These are phyloP conservation scores for Silene latifolia DNA, from an alignment of 148 eudicot genomes.

Conservation along the genomic window DNA sequence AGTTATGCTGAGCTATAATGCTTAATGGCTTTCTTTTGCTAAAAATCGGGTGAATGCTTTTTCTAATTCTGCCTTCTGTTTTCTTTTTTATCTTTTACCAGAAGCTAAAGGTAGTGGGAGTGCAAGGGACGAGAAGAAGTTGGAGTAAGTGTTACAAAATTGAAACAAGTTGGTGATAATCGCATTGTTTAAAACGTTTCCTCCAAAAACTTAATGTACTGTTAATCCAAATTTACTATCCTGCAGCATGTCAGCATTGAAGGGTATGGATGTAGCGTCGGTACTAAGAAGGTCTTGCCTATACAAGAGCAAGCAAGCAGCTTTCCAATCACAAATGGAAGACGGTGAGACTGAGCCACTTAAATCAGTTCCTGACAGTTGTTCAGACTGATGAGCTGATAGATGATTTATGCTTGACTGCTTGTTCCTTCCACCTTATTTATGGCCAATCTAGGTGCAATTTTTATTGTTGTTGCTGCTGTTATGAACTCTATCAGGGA, in stretches of 20 bases:
- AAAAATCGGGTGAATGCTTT: background rate
- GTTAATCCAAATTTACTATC: background rate
- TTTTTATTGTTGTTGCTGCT: background rate
- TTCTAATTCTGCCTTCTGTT: background rate
- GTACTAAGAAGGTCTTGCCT: constrained; percentile 58
- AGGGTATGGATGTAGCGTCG: constrained; percentile 31
- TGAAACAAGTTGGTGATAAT: background rate
- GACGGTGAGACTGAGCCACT: constrained; percentile 46
- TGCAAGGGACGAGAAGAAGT: constrained; percentile 22
- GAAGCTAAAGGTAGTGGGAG: constrained; percentile 24
- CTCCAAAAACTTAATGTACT: background rate
- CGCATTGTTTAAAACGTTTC: background rate
- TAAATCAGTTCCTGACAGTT: constrained; percentile 69
- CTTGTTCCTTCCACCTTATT: background rate
- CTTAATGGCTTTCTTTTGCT: background rate
- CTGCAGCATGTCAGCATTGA: constrained; percentile 32
- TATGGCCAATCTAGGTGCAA: background rate
- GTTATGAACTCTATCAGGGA: too few species aligned
- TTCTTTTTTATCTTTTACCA: constrained; percentile 27
- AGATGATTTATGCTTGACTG: background rate
- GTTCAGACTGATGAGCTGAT: constrained; percentile 23
- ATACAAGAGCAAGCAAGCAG: constrained; percentile 61
- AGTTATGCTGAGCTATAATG: too few species aligned
- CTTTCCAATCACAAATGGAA: constrained; percentile 49
- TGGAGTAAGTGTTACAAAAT: constrained; percentile 35